Percentiles rank a stretch among this genome's conserved stretches.
These are phyloP conservation scores for Amanita jacksonii DNA, from an alignment of 768 basidiomycete genomes.

Conservation along the genomic window DNA sequence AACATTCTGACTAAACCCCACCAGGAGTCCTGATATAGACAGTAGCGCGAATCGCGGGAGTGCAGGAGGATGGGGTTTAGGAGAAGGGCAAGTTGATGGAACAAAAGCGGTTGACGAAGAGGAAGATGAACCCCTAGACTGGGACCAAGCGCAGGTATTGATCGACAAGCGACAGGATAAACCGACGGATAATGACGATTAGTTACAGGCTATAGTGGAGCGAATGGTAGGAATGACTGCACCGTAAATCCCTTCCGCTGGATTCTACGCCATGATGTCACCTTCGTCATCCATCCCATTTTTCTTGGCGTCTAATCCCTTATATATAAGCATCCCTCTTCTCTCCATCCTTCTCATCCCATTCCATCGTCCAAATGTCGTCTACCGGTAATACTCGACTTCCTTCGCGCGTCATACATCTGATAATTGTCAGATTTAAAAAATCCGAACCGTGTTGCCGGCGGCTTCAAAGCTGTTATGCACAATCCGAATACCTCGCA, in stretches of 20 bases:
- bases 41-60: conserved; percentile 35
- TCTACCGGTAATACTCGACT: neutral
- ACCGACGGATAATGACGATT: neutral
- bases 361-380: neutral
- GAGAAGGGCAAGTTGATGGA: conserved; percentile 44
- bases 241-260: too few relatives aligned
- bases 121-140: conserved; percentile 54
- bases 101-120: conserved; percentile 48
- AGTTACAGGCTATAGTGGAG: conserved; percentile 40
- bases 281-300: neutral
- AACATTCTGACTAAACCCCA: too few relatives aligned
- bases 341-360: too few relatives aligned
- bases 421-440: conserved; percentile 12
- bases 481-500: conserved; percentile 49
- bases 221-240: conserved; percentile 46
- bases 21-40: conserved; percentile 50
- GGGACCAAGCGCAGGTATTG: conserved; percentile 63
- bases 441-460: conserved; percentile 20
- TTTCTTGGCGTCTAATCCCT: neutral
- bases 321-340: too few relatives aligned
- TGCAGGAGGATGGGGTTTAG: conserved; percentile 66
- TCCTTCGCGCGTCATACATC: too few relatives aligned
- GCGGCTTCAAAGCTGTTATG: conserved; percentile 49
- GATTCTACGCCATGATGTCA: too few relatives aligned
- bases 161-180: neutral